Evolutionary conservation across 768 basidiomycete species (phyloP).

Genomic region (Agaricus sinodeliciosus): DNA sequence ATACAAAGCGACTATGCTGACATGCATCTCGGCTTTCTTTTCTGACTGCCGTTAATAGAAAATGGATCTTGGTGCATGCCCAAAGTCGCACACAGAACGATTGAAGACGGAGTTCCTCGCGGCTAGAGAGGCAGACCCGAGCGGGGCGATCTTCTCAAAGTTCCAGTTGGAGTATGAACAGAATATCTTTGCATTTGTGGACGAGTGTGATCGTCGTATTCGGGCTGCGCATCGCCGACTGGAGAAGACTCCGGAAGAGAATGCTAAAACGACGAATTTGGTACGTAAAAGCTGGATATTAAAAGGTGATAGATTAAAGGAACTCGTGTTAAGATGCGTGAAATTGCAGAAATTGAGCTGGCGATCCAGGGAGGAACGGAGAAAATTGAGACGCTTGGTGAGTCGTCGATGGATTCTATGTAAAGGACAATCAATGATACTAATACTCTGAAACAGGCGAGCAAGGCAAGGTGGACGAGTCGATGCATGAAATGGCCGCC

Average conservation of each 20-base stretch:
- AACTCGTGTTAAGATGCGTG: constrained; percentile 68
- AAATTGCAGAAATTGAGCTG: constrained; percentile 98
- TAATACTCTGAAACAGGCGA: constrained; percentile 53
- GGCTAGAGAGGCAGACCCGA: constrained; percentile 68
- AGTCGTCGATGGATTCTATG: constrained; percentile 18
- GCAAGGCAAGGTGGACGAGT: constrained; percentile 98
- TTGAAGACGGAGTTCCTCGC: constrained; percentile 86
- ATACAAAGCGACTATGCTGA: background rate
- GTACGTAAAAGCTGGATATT: constrained; percentile 31
- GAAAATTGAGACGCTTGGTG: constrained; percentile 92
- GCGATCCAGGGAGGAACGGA: constrained; percentile 98
- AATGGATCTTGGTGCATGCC: constrained; percentile 99
- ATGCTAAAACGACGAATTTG: constrained; percentile 96
- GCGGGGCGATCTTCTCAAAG: constrained; percentile 72
- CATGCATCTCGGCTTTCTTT: constrained; percentile 4
- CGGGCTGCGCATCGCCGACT: constrained; percentile 87
- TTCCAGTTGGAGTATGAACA: constrained; percentile 96
- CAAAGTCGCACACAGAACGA: constrained; percentile 92
- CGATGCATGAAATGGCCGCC: constrained; percentile 95
- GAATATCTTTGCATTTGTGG: constrained; percentile 93
- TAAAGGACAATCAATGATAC: constrained; percentile 12
- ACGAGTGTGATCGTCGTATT: constrained; percentile 97
- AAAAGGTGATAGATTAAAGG: background rate
- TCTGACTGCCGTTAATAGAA: constrained; percentile 47
- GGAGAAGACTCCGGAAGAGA: constrained; percentile 99